Evolutionary conservation across 257 asterid genomes (phyloP), one percentile per base, ranked within the genome.

Genomic region (Hygrophila difformis): DNA sequence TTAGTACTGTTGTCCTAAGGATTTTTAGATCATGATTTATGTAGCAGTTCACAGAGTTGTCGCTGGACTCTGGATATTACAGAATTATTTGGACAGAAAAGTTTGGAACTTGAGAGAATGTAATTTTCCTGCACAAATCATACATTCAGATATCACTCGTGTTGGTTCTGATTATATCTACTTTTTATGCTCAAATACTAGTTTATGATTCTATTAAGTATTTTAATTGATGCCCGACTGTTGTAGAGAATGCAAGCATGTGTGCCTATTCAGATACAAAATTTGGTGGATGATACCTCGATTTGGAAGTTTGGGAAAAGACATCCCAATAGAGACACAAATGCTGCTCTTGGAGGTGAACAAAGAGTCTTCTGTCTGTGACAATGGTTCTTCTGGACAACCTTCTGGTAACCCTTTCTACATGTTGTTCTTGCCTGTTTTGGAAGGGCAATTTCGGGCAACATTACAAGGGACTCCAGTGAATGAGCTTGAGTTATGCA

Each of bases 241-340:
- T 19, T 59, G 63, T 70, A 73, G 82, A 57, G 61, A 64, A 16
- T 65, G 20, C 44, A 60, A 59, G 58, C 70, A 70, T 45, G 15
- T 68, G 60, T 70, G 75, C 38, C 71, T 77, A 50, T 77, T 67
- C 53, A 66, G 65, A 39, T 67, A 57, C 36, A 77, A 77, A 54
- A 74, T 77, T 39, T 77, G 82, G 86, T 77, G 86, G 86, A 77
- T 70, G 87, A 69, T 64, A 38, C 87, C 87, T 8, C 71, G 75
- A 1, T 57, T 59, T 21, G 87, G 82, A 49, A 59, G 50, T 46
- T 48, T 18, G 18, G 77, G 60, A 3, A 57, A 54, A 12, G 73
- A 73, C 16, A 51, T 74, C 21, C 87, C 74, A 5, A 43, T 61
- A 13, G 87, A 73, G 59, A 77, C 79, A 13, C 82, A 73, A 35